Percentiles rank a stretch among this genome's conserved stretches.
Evolutionary conservation across 2,329 filamentous ascomycete species (phyloP).

Genomic region (Trichophyton equinum): DNA sequence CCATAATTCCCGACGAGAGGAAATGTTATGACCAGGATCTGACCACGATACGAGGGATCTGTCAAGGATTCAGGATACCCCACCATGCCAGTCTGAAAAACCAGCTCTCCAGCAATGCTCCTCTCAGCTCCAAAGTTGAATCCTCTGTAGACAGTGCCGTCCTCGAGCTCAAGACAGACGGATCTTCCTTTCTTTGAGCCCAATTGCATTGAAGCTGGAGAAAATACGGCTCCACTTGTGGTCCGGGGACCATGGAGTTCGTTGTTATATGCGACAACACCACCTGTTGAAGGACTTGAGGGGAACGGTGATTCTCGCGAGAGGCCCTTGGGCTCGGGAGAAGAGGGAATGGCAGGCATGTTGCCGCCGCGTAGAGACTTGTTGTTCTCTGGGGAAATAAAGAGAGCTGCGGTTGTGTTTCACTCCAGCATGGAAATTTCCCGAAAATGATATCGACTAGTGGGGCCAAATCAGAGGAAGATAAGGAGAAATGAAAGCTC

Average conservation of each 20-base stretch:
- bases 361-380: conserved; percentile 14
- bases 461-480: background rate
- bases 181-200: conserved; percentile 44
- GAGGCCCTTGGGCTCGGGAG: conserved; percentile 8
- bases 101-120: conserved; percentile 89
- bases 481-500: background rate
- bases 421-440: conserved; percentile 26
- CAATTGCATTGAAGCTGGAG: conserved; percentile 51
- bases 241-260: conserved; percentile 22
- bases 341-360: conserved; percentile 21
- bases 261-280: conserved; percentile 27
- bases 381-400: conserved; percentile 12
- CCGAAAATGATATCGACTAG: background rate
- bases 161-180: conserved; percentile 81
- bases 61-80: conserved; percentile 94
- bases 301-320: conserved; percentile 19
- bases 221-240: conserved; percentile 28
- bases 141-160: conserved; percentile 82
- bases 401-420: conserved; percentile 17
- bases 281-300: conserved; percentile 30
- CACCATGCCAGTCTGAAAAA: conserved; percentile 99
- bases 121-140: conserved; percentile 93
- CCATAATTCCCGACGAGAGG: conserved; percentile 95
- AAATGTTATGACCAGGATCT: conserved; percentile 94
- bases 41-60: conserved; percentile 76